These are phyloP conservation scores for Spinellus fusiger DNA, from an alignment of 192 early-diverging fungal genomes.

Conservation along the genomic window DNA sequence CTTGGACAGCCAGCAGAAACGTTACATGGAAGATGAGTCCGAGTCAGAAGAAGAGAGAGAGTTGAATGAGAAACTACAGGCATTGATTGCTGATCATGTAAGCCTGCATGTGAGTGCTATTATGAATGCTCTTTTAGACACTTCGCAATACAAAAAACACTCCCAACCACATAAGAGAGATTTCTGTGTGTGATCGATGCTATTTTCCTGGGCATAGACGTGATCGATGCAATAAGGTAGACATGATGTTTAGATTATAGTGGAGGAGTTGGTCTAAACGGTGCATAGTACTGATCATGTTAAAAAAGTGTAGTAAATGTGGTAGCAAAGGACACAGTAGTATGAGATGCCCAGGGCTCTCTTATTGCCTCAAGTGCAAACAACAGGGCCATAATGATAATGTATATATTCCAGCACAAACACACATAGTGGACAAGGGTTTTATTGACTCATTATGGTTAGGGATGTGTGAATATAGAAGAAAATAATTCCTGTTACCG, in stretches of 20 bases:
- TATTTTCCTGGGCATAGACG: background rate
- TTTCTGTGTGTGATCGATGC: background rate
- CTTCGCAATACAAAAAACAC: background rate
- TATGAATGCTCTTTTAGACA: background rate
- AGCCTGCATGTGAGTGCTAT: background rate
- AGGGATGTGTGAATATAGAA: background rate
- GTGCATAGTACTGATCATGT: background rate
- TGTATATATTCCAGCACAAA: too few species aligned
- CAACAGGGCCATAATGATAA: background rate
- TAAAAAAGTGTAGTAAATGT: background rate
- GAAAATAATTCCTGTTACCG: background rate
- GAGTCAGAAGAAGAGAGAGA: constrained; percentile 6
- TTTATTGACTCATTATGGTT: background rate
- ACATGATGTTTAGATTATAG: background rate
- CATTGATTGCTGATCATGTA: constrained; percentile 7
- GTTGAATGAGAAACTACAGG: background rate
- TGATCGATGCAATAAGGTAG: background rate
- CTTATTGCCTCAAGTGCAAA: background rate
- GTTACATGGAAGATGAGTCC: background rate
- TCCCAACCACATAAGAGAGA: background rate
- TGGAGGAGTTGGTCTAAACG: background rate
- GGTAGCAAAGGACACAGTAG: background rate
- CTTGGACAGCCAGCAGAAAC: background rate
- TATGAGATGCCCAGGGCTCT: background rate
- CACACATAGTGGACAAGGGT: too few species aligned